Evolutionary conservation across 768 basidiomycete species (phyloP).

Genomic region (Rhodotorula paludigena): DNA sequence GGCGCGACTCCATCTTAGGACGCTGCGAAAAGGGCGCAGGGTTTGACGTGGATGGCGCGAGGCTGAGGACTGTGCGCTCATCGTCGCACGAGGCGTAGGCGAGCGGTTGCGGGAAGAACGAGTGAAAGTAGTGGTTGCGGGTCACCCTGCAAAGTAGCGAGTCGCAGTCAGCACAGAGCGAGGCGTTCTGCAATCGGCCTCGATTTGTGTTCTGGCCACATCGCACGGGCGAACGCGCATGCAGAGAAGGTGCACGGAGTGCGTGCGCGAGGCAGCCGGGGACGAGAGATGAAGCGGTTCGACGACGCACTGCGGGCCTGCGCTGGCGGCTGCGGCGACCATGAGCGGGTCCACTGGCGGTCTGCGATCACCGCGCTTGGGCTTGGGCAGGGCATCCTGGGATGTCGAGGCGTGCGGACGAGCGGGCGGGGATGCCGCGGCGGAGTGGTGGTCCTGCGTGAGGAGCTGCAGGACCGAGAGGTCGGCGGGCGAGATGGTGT

Average conservation of each 20-base stretch:
- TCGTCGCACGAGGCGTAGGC: slow-evolving; percentile 43
- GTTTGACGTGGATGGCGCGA: background rate
- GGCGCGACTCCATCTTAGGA: slow-evolving; percentile 35
- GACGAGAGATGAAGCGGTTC: no score
- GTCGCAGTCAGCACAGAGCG: background rate
- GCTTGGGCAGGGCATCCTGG: background rate
- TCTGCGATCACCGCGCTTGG: background rate
- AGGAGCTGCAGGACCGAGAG: slow-evolving; percentile 63
- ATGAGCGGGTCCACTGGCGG: slow-evolving; percentile 63
- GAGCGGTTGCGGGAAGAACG: slow-evolving; percentile 60
- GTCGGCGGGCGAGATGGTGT: slow-evolving; percentile 52
- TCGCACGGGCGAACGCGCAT: no score
- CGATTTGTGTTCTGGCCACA: no score
- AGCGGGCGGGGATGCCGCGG: background rate
- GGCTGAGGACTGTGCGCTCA: slow-evolving; percentile 2
- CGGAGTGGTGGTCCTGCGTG: slow-evolving; percentile 6
- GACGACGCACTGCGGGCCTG: slow-evolving; percentile 59
- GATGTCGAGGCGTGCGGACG: slow-evolving; percentile 1
- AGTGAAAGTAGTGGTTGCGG: slow-evolving; percentile 79
- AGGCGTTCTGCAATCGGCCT: no score
- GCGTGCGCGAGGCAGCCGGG: background rate
- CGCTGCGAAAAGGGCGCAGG: background rate
- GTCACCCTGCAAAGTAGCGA: slow-evolving; percentile 53
- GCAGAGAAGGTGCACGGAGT: no score
- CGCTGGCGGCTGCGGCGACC: slow-evolving; percentile 68